phyloP scores from a whole-genome alignment of 164 flowering plant genomes.

The Akebia trifoliata region DNA sequence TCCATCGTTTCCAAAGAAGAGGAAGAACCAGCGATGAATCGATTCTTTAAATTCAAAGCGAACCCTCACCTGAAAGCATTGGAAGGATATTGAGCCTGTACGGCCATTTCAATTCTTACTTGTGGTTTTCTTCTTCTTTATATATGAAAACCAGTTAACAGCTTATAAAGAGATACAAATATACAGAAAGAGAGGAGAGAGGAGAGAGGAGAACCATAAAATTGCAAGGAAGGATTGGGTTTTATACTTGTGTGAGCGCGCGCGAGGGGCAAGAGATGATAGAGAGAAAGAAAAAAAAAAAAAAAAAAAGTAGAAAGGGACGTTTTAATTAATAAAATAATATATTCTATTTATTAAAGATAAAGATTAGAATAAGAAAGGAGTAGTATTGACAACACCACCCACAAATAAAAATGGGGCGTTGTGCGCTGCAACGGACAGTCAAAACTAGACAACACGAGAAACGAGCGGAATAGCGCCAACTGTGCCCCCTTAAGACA shows the following conservation, averaged over 20 bases:
- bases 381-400: no score
- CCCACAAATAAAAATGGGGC: no score
- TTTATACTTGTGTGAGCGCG: background rate
- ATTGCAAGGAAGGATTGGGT: slow-evolving; percentile 1
- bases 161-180: no score
- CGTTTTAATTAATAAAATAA: no score
- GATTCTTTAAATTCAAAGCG: no score
- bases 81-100: slow-evolving; percentile 13
- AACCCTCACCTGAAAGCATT: slow-evolving; percentile 3
- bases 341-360: no score
- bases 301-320: background rate
- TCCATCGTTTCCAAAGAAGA: background rate
- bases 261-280: background rate
- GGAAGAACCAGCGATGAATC: background rate
- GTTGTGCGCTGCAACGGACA: no score
- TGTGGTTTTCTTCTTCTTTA: background rate
- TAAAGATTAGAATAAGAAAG: no score
- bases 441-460: no score
- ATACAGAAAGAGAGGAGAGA: background rate
- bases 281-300: background rate
- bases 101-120: slow-evolving; percentile 1
- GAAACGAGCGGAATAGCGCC: no score
- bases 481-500: no score
- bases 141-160: no score
- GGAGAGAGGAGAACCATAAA: background rate